A percentile compares a stretch with the other conserved stretches of the same genome.
Evolutionary conservation across 305 asterid species (phyloP).

Genomic region (Euphrasia arctica): DNA sequence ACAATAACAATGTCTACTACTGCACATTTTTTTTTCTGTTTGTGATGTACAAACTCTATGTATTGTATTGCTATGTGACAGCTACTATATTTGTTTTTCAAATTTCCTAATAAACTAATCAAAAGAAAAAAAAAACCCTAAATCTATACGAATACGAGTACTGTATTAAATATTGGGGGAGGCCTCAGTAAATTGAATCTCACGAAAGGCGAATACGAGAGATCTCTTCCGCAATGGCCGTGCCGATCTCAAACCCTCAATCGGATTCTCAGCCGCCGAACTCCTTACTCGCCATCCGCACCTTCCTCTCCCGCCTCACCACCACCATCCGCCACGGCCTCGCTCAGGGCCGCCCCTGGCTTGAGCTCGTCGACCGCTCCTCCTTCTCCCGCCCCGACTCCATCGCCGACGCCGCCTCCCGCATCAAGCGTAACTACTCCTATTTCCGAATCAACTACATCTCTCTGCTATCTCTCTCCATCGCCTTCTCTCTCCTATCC

Average conservation of each 20-base stretch:
- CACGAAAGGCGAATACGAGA: conserved; percentile 6
- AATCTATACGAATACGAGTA: no score
- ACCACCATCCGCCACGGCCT: conserved; percentile 46
- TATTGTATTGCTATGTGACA: neutral
- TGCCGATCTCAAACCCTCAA: conserved; percentile 44
- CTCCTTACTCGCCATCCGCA: conserved; percentile 60
- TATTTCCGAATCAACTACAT: conserved; percentile 66
- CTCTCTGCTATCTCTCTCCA: conserved; percentile 42
- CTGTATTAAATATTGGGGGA: neutral
- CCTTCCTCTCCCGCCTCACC: conserved; percentile 42
- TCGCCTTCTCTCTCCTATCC: conserved; percentile 54
- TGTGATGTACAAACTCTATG: neutral
- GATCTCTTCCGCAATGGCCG: conserved; percentile 31
- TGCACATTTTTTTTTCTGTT: no score
- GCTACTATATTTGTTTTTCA: neutral
- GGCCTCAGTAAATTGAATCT: neutral
- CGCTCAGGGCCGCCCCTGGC: conserved; percentile 71
- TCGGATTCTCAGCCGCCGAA: conserved; percentile 46
- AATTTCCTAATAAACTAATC: neutral
- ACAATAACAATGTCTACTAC: no score
- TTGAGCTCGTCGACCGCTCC: conserved; percentile 55
- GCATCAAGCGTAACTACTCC: conserved; percentile 54
- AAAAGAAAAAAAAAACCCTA: neutral
- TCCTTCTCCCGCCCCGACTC: conserved; percentile 63
- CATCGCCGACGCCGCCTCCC: conserved; percentile 62